A percentile compares a stretch with the other conserved stretches of the same genome.
Evolutionary conservation across 176 grass and related monocot species (phyloP).

Genomic region (Lolium rigidum): DNA sequence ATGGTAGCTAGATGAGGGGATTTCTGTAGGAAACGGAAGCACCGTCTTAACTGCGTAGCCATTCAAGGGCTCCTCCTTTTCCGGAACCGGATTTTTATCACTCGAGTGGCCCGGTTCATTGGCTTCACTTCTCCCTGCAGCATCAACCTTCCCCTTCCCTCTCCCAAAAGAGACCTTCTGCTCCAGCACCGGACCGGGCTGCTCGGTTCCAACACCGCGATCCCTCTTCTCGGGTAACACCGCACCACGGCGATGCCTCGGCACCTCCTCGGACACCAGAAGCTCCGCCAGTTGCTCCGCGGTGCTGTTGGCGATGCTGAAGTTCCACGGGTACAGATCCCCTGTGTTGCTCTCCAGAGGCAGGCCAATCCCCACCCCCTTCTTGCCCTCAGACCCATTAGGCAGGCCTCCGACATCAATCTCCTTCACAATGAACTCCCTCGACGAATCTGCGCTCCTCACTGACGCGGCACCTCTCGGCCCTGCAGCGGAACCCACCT

Average conservation of each 20-base stretch:
- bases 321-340: slow-evolving; percentile 93
- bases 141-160: slow-evolving; percentile 73
- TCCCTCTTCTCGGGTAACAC: slow-evolving; percentile 60
- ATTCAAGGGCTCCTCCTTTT: slow-evolving; percentile 74
- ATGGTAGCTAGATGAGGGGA: slow-evolving; percentile 62
- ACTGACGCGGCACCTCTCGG: slow-evolving; percentile 36
- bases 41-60: slow-evolving; percentile 83
- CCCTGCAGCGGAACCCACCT: slow-evolving; percentile 41
- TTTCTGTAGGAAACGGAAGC: slow-evolving; percentile 71
- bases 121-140: slow-evolving; percentile 47
- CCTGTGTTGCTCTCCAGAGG: slow-evolving; percentile 46
- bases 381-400: slow-evolving; percentile 57
- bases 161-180: slow-evolving; percentile 55
- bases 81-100: slow-evolving; percentile 59
- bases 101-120: slow-evolving; percentile 42
- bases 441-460: slow-evolving; percentile 62
- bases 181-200: slow-evolving; percentile 47
- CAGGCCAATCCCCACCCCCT: slow-evolving; percentile 41
- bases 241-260: slow-evolving; percentile 46
- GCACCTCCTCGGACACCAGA: slow-evolving; percentile 68
- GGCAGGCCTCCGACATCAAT: slow-evolving; percentile 67
- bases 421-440: slow-evolving; percentile 96
- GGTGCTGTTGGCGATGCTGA: slow-evolving; percentile 66
- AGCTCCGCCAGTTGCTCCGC: slow-evolving; percentile 71
- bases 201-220: slow-evolving; percentile 54